Conservation (phyloP, 768 basidiomycete species). For the Lactarius quietus region DNA sequence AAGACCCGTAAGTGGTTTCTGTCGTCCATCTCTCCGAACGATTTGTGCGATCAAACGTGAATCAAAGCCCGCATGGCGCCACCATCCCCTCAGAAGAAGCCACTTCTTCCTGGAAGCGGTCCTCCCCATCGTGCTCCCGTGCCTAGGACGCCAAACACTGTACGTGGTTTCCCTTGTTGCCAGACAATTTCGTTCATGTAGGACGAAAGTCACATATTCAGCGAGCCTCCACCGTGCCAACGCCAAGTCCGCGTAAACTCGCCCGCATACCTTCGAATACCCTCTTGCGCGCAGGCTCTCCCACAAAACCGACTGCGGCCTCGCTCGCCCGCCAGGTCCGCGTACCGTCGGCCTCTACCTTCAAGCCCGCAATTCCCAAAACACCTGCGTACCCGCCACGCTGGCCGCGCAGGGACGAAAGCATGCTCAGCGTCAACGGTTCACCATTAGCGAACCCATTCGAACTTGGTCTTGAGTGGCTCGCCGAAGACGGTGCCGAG, state of each 20-base stretch:
- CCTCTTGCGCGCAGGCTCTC: constrained; percentile 47
- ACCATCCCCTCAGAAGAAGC: constrained; percentile 51
- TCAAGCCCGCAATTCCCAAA: constrained; percentile 67
- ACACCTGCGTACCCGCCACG: constrained; percentile 59
- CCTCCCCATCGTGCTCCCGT: constrained; percentile 25
- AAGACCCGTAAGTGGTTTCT: constrained; percentile 24
- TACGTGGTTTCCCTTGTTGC: constrained; percentile 18
- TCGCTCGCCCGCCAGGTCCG: constrained; percentile 32
- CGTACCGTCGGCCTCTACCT: constrained; percentile 58
- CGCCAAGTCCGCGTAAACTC: constrained; percentile 38
- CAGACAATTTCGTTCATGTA: constrained; percentile 20
- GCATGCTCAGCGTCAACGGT: constrained; percentile 77
- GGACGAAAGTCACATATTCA: constrained; percentile 28
- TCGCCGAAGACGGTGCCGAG: constrained; percentile 40
- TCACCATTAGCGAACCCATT: constrained; percentile 80
- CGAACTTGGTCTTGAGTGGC: constrained; percentile 60
- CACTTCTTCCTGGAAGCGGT: constrained; percentile 29
- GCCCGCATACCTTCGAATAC: constrained; percentile 31
- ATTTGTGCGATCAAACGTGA: constrained; percentile 14
- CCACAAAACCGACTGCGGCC: constrained; percentile 42
- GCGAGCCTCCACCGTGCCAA: constrained; percentile 32
- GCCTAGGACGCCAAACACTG: constrained; percentile 34
- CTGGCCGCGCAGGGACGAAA: constrained; percentile 69
- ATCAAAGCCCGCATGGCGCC: constrained; percentile 50
- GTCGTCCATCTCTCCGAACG: neutral